phyloP scores from a whole-genome alignment of 1,284 basidiomycete species.

The Irpex lacteus region DNA sequence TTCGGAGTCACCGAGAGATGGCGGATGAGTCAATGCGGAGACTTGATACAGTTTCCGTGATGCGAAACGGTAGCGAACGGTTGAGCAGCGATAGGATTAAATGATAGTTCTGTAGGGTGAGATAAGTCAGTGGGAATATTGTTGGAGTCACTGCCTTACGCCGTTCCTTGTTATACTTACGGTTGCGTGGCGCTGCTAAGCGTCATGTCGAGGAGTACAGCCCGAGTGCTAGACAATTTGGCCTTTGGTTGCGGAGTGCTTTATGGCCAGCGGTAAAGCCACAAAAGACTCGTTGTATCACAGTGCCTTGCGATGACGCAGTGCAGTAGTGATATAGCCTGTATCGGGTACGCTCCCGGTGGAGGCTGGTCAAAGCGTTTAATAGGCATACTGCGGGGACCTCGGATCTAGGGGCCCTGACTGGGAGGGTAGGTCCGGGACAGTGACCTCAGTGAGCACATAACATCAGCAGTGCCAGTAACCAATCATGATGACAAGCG shows the following conservation, averaged over 20 bases:
- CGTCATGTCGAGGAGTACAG: background rate
- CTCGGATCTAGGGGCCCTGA: too few species aligned
- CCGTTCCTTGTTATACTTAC: background rate
- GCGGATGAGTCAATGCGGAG: background rate
- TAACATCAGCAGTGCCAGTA: too few species aligned
- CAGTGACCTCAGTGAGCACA: too few species aligned
- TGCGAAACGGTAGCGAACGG: background rate
- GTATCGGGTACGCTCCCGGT: background rate
- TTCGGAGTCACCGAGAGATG: background rate
- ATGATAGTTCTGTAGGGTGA: background rate
- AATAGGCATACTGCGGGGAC: background rate
- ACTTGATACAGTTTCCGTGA: background rate
- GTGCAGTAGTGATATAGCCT: background rate
- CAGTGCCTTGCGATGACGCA: background rate
- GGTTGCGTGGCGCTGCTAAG: too few species aligned
- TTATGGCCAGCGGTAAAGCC: background rate
- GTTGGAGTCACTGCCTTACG: background rate
- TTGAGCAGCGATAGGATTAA: background rate
- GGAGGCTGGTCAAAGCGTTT: background rate
- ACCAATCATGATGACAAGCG: too few species aligned
- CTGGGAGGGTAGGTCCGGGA: too few species aligned
- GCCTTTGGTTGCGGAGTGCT: background rate
- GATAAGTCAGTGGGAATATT: background rate
- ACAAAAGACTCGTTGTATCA: background rate
- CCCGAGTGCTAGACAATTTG: background rate